Evolutionary conservation across 345 rosid genomes (phyloP).

Genomic region (Anacardium occidentale): DNA sequence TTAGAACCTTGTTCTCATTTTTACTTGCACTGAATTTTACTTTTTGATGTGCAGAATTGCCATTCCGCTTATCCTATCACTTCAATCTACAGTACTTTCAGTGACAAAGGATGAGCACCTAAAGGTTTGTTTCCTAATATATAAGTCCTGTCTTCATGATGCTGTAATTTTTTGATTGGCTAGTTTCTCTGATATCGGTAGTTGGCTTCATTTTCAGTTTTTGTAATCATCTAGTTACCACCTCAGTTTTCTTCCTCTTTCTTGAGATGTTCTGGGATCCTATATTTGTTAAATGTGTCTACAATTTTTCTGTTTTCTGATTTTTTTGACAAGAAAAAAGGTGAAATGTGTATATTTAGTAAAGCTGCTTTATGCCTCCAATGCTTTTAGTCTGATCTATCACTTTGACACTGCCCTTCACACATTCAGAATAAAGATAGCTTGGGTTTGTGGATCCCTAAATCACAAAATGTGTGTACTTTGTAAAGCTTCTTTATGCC

Average conservation of each 20-base stretch:
- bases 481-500: neutral
- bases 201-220: neutral
- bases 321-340: neutral
- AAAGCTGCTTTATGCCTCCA: neutral
- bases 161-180: neutral
- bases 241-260: neutral
- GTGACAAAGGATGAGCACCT: slow-evolving; percentile 67
- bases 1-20: neutral
- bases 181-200: neutral
- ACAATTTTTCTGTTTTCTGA: neutral
- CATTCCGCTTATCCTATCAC: slow-evolving; percentile 79
- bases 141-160: neutral
- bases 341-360: neutral
- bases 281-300: neutral
- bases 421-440: too few relatives aligned
- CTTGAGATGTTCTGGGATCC: neutral
- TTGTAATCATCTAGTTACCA: neutral
- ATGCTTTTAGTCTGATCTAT: neutral
- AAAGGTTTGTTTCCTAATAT: slow-evolving; percentile 46
- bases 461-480: too few relatives aligned
- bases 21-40: slow-evolving; percentile 6
- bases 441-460: too few relatives aligned
- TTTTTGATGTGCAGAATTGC: slow-evolving; percentile 54
- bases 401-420: too few relatives aligned
- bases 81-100: slow-evolving; percentile 81